Evolutionary conservation across 2,329 filamentous ascomycete species (phyloP), one percentile per base, ranked within the genome.

Genomic region (Amauroascus niger): DNA sequence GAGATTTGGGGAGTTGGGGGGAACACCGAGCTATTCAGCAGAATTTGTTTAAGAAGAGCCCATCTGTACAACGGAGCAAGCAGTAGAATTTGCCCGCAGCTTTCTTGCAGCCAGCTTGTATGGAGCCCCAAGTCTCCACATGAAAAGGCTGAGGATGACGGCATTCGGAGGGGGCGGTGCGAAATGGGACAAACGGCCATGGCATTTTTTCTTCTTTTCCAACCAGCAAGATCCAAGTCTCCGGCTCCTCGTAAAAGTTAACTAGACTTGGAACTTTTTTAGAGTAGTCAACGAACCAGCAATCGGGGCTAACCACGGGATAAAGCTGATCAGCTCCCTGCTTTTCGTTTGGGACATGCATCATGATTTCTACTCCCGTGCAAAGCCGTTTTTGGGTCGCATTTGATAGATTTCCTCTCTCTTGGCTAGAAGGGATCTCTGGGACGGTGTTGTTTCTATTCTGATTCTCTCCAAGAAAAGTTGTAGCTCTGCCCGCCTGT

Each of bases 281-380:
- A 33, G 11, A 33, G 45, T 33, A 33, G n/a, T n/a, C n/a, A n/a
- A 16, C 13, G 44, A 16, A 48, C 45, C 45, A 35, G 46, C 32
- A 8, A 47, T 14, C 32, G 16, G n/a, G 46, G 46, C 28, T 35
- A 49, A 37, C 32, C 28, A 49, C 46, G 46, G 46, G 45, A 24
- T 49, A 26, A 49, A 39, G 32, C 16, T 39, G 46, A 49, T 49
- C 46, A 16, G n/a, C 46, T 49, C 33, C 46, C 30, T 49, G 46
- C 46, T 49, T 49, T 37, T 33, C 20, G 16, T 24, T 32, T 24
- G 18, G 37, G 41, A 45, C 41, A 28, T 45, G 41, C 41, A 45
- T 45, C 41, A 45, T 45, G 4, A 45, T 30, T n/a, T 26, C 39
- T 41, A 6, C 22, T 13, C 11, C 41, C 41, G 24, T 26, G 5